Percentiles rank a stretch among this genome's conserved stretches.
Conservation (phyloP, 176 grass and related monocot genomes). For the bread wheat (Triticum aestivum) region IWGSC_CS_RefSeq_v2.1 NC_057801.1:650285208-650285707, state of each 20-base stretch:
- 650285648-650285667: slow-evolving; percentile 7
- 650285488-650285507: slow-evolving; percentile 98
- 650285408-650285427: not conserved
- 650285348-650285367: not conserved
- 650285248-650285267: not conserved
- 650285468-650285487: slow-evolving; percentile 92
- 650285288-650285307: not conserved
- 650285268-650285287: not conserved
- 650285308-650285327: slow-evolving; percentile 10
- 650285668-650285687: not conserved
- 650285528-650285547: slow-evolving; percentile 91
- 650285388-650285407: not conserved
- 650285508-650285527: slow-evolving; percentile 91
- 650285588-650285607: slow-evolving; percentile 27
- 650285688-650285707: not conserved
- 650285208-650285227: slow-evolving; percentile 6
- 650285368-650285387: not conserved
- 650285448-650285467: slow-evolving; percentile 53
- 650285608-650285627: not conserved
- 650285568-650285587: slow-evolving; percentile 99
- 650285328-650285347: not conserved
- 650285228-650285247: not conserved
- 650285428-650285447: not conserved
- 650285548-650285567: slow-evolving; percentile 97
- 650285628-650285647: not conserved